These are phyloP conservation scores for Citrus cavaleriei DNA, from an alignment of 345 rosid species.

Conservation along the genomic window DNA sequence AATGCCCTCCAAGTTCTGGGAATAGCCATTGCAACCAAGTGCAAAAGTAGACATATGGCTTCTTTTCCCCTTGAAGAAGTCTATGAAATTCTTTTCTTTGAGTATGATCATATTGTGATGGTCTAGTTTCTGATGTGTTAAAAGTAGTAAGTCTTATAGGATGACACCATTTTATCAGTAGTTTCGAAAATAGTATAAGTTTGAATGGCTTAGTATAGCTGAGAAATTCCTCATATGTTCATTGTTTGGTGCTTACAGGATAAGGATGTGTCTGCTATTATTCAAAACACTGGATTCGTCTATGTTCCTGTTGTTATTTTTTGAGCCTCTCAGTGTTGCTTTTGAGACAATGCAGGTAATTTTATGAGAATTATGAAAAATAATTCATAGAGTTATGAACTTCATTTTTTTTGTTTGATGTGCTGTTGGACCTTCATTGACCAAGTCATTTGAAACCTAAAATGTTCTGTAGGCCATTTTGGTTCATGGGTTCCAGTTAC, in stretches of 20 bases:
- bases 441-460: background rate
- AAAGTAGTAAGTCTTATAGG: background rate
- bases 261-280: slow-evolving; percentile 40
- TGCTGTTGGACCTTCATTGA: background rate
- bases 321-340: slow-evolving; percentile 63
- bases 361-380: background rate
- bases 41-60: background rate
- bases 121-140: background rate
- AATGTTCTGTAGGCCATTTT: slow-evolving; percentile 60
- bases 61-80: background rate
- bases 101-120: background rate
- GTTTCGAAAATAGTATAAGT: background rate
- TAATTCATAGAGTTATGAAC: background rate
- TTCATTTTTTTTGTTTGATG: background rate
- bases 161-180: background rate
- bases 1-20: background rate
- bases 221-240: background rate
- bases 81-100: background rate
- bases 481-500: slow-evolving; percentile 91
- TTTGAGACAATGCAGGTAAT: slow-evolving; percentile 73
- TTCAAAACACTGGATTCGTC: slow-evolving; percentile 41
- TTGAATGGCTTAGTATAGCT: background rate
- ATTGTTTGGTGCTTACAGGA: slow-evolving; percentile 38
- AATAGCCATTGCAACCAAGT: background rate
- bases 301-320: slow-evolving; percentile 48